Base-by-base conservation (phyloP, 148 eudicot species). In the Chenopodium album region DNA sequence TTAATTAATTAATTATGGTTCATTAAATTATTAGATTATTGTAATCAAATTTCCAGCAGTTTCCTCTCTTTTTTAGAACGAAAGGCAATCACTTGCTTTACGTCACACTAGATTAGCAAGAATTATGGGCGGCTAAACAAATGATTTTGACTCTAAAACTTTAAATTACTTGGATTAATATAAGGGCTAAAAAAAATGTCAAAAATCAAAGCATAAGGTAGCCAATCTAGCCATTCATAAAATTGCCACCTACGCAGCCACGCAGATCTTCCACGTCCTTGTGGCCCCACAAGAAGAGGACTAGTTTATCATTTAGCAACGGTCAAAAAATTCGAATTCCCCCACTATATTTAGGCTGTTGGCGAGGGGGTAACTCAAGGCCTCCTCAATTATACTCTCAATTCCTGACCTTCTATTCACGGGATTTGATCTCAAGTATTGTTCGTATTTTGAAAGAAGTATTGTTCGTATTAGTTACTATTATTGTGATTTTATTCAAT, bases 261-360 rank as follows among this genome's bases (percentile, higher is more conserved):
- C 66, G 29, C 67, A 65, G 56, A 1, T n/a, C 10, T 10, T n/a
- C 7, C 77, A 20, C 66, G 28, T 28, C 50, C 0, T 11, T 23
- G 19, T 56, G 80, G 59, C 80, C 83, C 81, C 44, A 31, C 63
- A 69, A n/a, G 22, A 70, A 16, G 54, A 73, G 22, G 76, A 74
- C 80, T 74, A 76, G 23, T 71, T 71, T 26, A 26, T 26, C 26
- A 26, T 26, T 26, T 76, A 63, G 47, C 46, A 84, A 81, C 84
- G 87, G 87, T 85, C 84, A 81, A 77, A 85, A 80, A 70, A 70
- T 83, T 75, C 76, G 78, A 84, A 71, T 23, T 73, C 75, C 4
- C 44, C 44, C 44, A 41, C 44, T 41, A 41, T 4, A 41, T 41
- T 41, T 37, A 37, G 44, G 44, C 7, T 41, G 5, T 6, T 41